Evolutionary conservation across 345 rosid species (phyloP), one percentile per base, ranked within the genome.

Genomic region (Laguncularia racemosa): DNA sequence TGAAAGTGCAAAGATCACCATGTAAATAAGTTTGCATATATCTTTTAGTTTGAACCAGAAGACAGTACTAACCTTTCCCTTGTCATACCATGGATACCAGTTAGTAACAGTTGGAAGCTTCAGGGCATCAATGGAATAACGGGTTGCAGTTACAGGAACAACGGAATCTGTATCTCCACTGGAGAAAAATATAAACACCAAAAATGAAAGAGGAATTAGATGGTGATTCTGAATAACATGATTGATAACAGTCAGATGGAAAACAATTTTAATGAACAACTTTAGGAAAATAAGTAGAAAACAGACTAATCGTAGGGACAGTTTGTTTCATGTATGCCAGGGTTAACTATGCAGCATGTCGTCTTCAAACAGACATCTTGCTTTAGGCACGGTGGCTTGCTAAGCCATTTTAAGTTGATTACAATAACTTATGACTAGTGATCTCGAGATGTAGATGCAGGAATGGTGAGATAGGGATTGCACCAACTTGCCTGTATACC

Each of bases 91-190:
- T 1, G 96, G 83, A 63, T 76, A 72, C 96, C 98, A 92, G 71
- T 86, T 86, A 67, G 70, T 74, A 43, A 82, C 55, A 4, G 84
- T 92, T 21, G 70, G 81, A 50, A 92, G 55, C 69, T 81, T 86
- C 59, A 92, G 71, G 14, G 96, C 95, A 59, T 86, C 81, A 49
- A 92, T 80, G 43, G 98, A 89, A 73, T 84, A 73, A 62, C 96
- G 88, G 51, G 91, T 89, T 58, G 95, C 98, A 53, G 96, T 89
- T 21, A 92, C 69, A 9, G 98, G 95, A 59, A 92, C 83, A 23
- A 89, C 86, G 20, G 91, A 66, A 58, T 92, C 97, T n/a, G 95
- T 79, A 64, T 92, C 97, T 71, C 97, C 98, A 56, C 98, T 92
- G 87, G 49, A 70, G 9, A 20, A 54, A 49, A 49, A 17, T 15